Evolutionary conservation across 208 protist species (phyloP).

Genomic region (Trypanosoma vivax): DNA sequence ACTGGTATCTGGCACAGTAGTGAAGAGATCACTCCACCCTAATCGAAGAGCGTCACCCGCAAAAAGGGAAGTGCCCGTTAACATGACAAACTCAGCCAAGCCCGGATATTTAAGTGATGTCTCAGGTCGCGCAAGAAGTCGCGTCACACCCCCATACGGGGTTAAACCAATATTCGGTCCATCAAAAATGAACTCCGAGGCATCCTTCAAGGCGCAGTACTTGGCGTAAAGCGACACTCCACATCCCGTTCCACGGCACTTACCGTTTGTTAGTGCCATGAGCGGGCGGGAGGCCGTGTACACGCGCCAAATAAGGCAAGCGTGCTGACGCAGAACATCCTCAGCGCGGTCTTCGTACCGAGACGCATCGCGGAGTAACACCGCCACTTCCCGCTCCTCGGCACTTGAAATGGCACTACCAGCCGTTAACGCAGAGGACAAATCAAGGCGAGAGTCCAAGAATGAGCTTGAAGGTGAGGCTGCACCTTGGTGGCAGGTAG

Average conservation of each 20-base stretch:
- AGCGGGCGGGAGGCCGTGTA: slow-evolving; percentile 75
- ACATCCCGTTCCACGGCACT: slow-evolving; percentile 78
- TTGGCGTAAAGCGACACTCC: slow-evolving; percentile 81
- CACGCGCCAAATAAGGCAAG: slow-evolving; percentile 70
- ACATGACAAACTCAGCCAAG: slow-evolving; percentile 84
- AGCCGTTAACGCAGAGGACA: not conserved
- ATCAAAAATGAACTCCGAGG: slow-evolving; percentile 83
- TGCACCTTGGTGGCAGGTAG: not conserved
- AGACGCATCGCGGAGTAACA: slow-evolving; percentile 54
- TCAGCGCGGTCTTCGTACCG: slow-evolving; percentile 77
- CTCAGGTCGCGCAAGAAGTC: slow-evolving; percentile 71
- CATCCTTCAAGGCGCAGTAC: slow-evolving; percentile 77
- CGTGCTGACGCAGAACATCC: slow-evolving; percentile 64
- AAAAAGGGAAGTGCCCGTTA: slow-evolving; percentile 86
- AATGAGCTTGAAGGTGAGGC: slow-evolving; percentile 7
- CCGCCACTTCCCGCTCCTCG: slow-evolving; percentile 29
- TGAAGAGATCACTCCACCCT: slow-evolving; percentile 88
- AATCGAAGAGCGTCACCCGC: slow-evolving; percentile 83
- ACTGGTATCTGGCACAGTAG: slow-evolving; percentile 74
- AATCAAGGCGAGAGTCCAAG: not conserved
- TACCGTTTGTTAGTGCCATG: slow-evolving; percentile 87
- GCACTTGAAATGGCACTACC: slow-evolving; percentile 2
- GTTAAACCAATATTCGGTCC: slow-evolving; percentile 78
- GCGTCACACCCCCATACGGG: slow-evolving; percentile 75
- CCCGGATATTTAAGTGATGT: slow-evolving; percentile 88